Evolutionary conservation across 305 asterid species (phyloP), one percentile per base, ranked within the genome.

Genomic region (Fraxinus floribunda): DNA sequence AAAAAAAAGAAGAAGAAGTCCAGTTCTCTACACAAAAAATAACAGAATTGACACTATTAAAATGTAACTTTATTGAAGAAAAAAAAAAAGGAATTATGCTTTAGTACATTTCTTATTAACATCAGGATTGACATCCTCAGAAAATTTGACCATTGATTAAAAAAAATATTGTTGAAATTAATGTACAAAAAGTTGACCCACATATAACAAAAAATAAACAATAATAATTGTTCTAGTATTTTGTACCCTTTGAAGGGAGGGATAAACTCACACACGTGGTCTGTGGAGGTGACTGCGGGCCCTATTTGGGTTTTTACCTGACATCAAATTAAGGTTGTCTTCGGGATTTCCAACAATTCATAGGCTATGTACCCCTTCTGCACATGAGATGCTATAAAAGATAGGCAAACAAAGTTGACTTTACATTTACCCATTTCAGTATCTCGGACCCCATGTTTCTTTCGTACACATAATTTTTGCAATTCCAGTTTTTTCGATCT

Each of bases 251-350:
- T 16, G 22, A 52, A 44, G 55, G 55, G 5, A 44, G 55, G 55
- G 55, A 44, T 44, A 44, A 44, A 44, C 55, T 44, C 4, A 11
- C 72, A 20, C 32, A 7, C 8, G 72, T 60, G 13, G 30, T 60
- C 72, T 8, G 29, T 62, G 15, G 16, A 62, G 75, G 39, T 64
- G 49, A 20, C 36, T 16, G 49, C 9, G 49, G 44, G 76, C 44
- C 39, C 76, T 5, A 5, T 1, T 5, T 32, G 26, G 24, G 76
- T 15, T 71, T 71, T 26, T 32, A 30, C 41, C 44, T 57, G 34
- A 78, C 74, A 26, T 34, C 55, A 49, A 62, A 57, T 57, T 78
- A 78, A 78, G 81, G 75, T 78, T 78, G 75, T 78, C 81, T 60
- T 22, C 30, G 4, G 57, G 46, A 60, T 60, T 15, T 57, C 75